Evolutionary conservation across 495 filamentous ascomycete genomes (phyloP).

Genomic region (Aspergillus cristatus): DNA sequence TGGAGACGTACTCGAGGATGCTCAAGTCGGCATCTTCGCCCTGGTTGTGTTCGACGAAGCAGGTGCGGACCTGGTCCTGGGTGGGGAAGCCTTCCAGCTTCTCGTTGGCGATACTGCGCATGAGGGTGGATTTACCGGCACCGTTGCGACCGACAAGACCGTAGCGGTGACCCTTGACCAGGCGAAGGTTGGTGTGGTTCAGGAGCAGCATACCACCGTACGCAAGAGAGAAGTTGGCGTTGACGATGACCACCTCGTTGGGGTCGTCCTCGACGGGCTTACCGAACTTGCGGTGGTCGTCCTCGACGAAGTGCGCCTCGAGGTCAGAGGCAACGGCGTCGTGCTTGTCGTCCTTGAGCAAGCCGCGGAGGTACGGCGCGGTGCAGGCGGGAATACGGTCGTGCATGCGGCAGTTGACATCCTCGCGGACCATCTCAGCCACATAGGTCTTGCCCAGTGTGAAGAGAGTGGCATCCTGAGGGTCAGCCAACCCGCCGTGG

Average conservation of each 20-base stretch:
- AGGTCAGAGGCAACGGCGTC: constrained; percentile 55
- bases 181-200: constrained; percentile 88
- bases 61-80: constrained; percentile 82
- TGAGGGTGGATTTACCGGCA: constrained; percentile 95
- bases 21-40: constrained; percentile 93
- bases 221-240: constrained; percentile 93
- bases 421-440: constrained; percentile 78
- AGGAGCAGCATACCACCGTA: constrained; percentile 98
- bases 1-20: constrained; percentile 82
- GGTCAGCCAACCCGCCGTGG: constrained; percentile 48
- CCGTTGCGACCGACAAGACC: constrained; percentile 95
- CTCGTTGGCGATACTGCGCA: constrained; percentile 89
- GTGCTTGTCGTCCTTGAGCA: constrained; percentile 51
- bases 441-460: constrained; percentile 64
- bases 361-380: constrained; percentile 62
- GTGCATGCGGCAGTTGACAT: constrained; percentile 74
- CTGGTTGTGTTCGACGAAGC: constrained; percentile 98
- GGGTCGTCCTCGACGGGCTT: constrained; percentile 77
- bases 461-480: constrained; percentile 55
- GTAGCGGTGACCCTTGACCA: constrained; percentile 94
- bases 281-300: constrained; percentile 81
- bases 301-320: constrained; percentile 61
- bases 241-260: constrained; percentile 88
- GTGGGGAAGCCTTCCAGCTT: constrained; percentile 96
- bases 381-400: constrained; percentile 58